Base-by-base conservation (phyloP, 1,139 yeast genomes). In the Taiozyma sp. region DNA sequence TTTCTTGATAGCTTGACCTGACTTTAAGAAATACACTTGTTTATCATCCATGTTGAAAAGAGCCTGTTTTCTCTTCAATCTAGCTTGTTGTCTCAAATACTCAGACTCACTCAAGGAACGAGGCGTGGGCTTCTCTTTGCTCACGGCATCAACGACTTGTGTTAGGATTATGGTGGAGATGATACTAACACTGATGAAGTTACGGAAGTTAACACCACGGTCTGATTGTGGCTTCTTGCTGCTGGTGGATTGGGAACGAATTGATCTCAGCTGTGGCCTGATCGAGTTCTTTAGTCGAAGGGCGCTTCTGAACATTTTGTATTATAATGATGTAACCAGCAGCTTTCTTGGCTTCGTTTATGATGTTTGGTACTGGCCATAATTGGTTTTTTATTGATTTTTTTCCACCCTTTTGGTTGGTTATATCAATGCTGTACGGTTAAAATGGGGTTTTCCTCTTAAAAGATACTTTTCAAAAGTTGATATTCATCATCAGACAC, bases 101-200 rank as follows among this genome's bases (percentile, higher is more conserved):
- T 62, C 65, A 1, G 56, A 44, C 47, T 61, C 65, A 9, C 56
- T 52, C 56, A 61, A 53, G 6, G 59, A 56, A 42, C 56, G 53
- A 8, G 55, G 54, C 8, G 55, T 47, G 9, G 80, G 80, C 51
- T 69, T 67, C 56, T 74, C 77, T 56, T 77, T 76, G 52, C 81
- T 83, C n/a, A 83, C 73, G 30, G 70, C 69, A 32, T 71, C 68
- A 3, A 81, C 80, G 2, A 80, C 82, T 55, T 74, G 72, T 47
- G 72, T 79, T 55, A 86, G 75, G 0, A 77, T 71, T 16, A 73
- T 80, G 8, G 82, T 72, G 2, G 86, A 79, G 14, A 77, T 62
- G n/a, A 76, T 58, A 42, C 79, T 77, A 60, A 79, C 69, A 43
- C 77, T 71, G 45, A 79, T 64, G 34, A 82, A 68, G 56, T 79